Base-by-base conservation (phyloP, 768 basidiomycete genomes). In the Tulasnella sp. region DNA sequence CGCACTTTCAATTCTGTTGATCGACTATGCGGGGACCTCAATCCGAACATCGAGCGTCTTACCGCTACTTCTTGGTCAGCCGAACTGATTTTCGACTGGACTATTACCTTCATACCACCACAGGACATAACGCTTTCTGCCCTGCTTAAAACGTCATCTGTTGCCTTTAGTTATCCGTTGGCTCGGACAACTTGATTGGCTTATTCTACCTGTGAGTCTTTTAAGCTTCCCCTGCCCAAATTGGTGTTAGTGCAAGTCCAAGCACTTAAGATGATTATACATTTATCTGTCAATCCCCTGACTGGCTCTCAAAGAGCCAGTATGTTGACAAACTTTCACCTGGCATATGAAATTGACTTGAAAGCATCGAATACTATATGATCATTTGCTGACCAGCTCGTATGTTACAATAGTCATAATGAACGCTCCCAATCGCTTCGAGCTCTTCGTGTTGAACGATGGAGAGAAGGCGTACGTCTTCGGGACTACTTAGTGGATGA, bases 361-460 rank as follows among this genome's bases (percentile, higher is more conserved):
- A 29, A 48, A 7, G 47, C 5, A 7, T n/a, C 21, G n/a, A n/a
- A n/a, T n/a, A n/a, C 47, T 7, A 38, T 7, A 38, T 38, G 7
- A 7, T 38, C 34, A n/a, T n/a, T 38, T 15, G 15, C 15, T 38
- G 34, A 38, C 34, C 15, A 7, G 34, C 34, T 38, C 34, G 34
- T 38, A 5, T 38, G 34, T 5, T 15, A 38, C 15, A 7, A 15
- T 38, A 7, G 34, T 15, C 5, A n/a, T n/a, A 65, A 90, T 96
- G 87, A 99, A 99, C 74, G 92, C 92, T 48, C 93, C 92, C n/a
- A 84, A 85, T 70, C 83, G 95, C 65, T 88, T 84, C 68, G 93
- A 96, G 73, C 78, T 89, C 65, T 96, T 83, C 70, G 86, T 95
- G 50, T 79, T 97, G 49, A 89, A 92, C 19, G 93, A 97, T 66